Evolutionary conservation across 257 asterid genomes (phyloP), one percentile per base, ranked within the genome.

Genomic region (Osmanthus fragrans): DNA sequence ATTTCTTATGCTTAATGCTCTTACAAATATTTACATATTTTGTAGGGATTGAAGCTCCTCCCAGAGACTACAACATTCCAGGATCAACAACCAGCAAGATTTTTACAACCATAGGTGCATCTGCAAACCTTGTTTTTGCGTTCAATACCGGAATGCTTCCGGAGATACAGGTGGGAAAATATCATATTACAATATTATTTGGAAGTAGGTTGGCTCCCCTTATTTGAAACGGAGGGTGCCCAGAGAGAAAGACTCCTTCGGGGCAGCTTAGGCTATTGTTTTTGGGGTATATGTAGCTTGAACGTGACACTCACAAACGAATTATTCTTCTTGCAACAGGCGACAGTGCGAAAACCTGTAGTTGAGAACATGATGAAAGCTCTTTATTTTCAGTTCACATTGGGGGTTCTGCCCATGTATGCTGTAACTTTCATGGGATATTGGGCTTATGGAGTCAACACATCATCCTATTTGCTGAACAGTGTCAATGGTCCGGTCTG

Each of bases 111-210:
- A 81, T 94, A 29, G 98, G 98, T 79, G 97, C 97, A 33, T 56
- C 87, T 66, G 97, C 97, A 54, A 94, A 91, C 84, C 96, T 92
- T 40, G 95, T 94, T 23, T 94, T 94, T 58, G 92, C 98, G 73
- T 94, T 92, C 88, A 94, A 94, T 76, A 94, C 98, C 4, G 98
- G 98, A 85, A 94, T 94, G 98, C 92, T 94, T 76, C 98, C 98
- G 7, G 98, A 94, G 90, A 92, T 94, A 80, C 98, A 92, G 96
- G 98, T 90, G 19, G 15, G 67, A 56, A 56, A 71, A 51, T 73
- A 29, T 34, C 82, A 33, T 68, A 39, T 39, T 13, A 40, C 47
- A 39, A 7, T 40, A 40, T 2, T 40, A 40, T 2, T 40, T 40
- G 47, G 47, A 15, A 40, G 15, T 15, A 40, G 47, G 47, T 39